phyloP scores from a whole-genome alignment of 140 eudicot genomes.

The Stevia rebaudiana region DNA sequence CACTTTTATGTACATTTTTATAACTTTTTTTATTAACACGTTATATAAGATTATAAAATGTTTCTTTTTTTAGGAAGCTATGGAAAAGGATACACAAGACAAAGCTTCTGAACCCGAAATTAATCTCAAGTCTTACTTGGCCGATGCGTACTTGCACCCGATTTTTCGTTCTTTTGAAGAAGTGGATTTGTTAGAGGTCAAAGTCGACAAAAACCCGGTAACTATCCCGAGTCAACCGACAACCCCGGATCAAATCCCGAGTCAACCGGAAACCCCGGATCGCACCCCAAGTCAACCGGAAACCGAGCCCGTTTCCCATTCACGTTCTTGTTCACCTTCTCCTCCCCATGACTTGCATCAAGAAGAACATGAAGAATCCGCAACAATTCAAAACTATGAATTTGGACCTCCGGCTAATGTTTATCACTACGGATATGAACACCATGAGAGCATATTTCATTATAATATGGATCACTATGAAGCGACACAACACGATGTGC shows the following conservation, averaged over 20 bases:
- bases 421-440: conserved; percentile 39
- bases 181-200: conserved; percentile 62
- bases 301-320: conserved; percentile 32
- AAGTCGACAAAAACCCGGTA: conserved; percentile 43
- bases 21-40: background rate
- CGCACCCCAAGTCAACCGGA: conserved; percentile 32
- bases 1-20: background rate
- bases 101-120: conserved; percentile 42
- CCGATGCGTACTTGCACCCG: conserved; percentile 90
- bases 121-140: conserved; percentile 59
- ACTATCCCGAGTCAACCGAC: conserved; percentile 35
- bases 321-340: conserved; percentile 26
- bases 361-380: conserved; percentile 35
- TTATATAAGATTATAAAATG: background rate
- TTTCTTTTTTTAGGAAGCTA: conserved; percentile 67
- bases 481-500: conserved; percentile 23
- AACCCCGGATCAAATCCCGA: conserved; percentile 24
- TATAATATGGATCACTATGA: conserved; percentile 28
- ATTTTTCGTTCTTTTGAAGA: conserved; percentile 78
- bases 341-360: conserved; percentile 31
- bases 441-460: conserved; percentile 30
- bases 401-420: conserved; percentile 31
- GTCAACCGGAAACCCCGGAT: conserved; percentile 35
- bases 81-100: conserved; percentile 68
- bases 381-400: conserved; percentile 31